Percentiles rank a stretch among this genome's conserved stretches.
phyloP scores from a whole-genome alignment of 768 basidiomycete genomes.

The Lyophyllum shimeji region DNA sequence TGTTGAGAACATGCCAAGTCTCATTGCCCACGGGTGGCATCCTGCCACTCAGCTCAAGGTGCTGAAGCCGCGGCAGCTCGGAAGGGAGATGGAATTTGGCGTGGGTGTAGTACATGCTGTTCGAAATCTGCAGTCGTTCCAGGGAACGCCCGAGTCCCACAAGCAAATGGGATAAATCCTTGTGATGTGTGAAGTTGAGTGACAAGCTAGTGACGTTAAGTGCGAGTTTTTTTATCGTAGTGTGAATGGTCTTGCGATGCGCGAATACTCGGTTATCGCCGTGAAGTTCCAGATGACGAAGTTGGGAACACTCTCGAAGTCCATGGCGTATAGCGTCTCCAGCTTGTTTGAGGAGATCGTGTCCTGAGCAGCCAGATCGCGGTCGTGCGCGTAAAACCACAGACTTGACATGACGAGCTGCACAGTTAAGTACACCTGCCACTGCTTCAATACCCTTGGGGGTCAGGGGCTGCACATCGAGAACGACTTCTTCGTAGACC shows the following conservation, averaged over 20 bases:
- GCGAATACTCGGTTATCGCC: background rate
- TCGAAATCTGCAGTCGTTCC: background rate
- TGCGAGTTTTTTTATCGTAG: background rate
- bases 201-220: background rate
- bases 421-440: background rate
- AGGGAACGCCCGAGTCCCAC: background rate
- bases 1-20: background rate
- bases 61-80: background rate
- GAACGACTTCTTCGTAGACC: background rate
- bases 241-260: background rate
- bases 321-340: background rate
- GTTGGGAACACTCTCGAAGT: background rate
- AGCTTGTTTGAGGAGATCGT: background rate
- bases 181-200: background rate
- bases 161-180: background rate
- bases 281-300: background rate
- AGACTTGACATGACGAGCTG: background rate
- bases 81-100: background rate
- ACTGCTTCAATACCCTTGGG: background rate
- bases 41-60: background rate
- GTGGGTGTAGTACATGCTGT: too few relatives aligned
- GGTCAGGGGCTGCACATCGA: background rate
- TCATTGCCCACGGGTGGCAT: background rate
- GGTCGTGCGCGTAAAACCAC: background rate
- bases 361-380: too few relatives aligned